Evolutionary conservation across 768 basidiomycete genomes (phyloP).

Genomic region (Leccinum olivaceopallidum): DNA sequence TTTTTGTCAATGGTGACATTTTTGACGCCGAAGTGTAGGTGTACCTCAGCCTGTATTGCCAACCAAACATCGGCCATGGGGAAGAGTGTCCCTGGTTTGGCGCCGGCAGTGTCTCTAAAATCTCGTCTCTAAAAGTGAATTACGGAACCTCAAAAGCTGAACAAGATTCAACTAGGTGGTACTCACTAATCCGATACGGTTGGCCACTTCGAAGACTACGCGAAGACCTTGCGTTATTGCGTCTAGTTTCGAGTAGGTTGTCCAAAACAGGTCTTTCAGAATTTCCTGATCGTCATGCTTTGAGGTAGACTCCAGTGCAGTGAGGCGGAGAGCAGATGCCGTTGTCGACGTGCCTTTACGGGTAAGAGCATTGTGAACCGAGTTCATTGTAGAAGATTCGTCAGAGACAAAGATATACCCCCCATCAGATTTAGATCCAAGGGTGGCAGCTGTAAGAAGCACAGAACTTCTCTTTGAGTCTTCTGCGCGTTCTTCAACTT

Average conservation of each 20-base stretch:
- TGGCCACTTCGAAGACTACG: slow-evolving; percentile 87
- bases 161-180: not conserved
- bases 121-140: slow-evolving; percentile 67
- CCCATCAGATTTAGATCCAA: slow-evolving; percentile 47
- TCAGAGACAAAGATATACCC: slow-evolving; percentile 49
- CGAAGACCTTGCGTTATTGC: slow-evolving; percentile 91
- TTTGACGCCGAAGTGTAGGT: not conserved
- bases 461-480: slow-evolving; percentile 58
- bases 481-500: slow-evolving; percentile 89
- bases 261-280: slow-evolving; percentile 93
- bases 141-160: not conserved
- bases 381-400: slow-evolving; percentile 15
- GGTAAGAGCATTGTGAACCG: slow-evolving; percentile 29
- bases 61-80: slow-evolving; percentile 87
- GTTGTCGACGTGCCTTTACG: slow-evolving; percentile 34
- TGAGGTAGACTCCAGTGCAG: slow-evolving; percentile 70
- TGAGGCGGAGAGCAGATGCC: slow-evolving; percentile 60
- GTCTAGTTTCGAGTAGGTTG: slow-evolving; percentile 91
- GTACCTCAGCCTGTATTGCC: slow-evolving; percentile 86
- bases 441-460: slow-evolving; percentile 36
- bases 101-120: slow-evolving; percentile 83
- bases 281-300: slow-evolving; percentile 82
- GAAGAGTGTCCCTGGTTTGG: slow-evolving; percentile 75
- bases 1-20: slow-evolving; percentile 6
- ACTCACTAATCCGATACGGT: slow-evolving; percentile 88